Evolutionary conservation across 2,329 filamentous ascomycete species (phyloP).

Genomic region (Annulohypoxylon truncatum): DNA sequence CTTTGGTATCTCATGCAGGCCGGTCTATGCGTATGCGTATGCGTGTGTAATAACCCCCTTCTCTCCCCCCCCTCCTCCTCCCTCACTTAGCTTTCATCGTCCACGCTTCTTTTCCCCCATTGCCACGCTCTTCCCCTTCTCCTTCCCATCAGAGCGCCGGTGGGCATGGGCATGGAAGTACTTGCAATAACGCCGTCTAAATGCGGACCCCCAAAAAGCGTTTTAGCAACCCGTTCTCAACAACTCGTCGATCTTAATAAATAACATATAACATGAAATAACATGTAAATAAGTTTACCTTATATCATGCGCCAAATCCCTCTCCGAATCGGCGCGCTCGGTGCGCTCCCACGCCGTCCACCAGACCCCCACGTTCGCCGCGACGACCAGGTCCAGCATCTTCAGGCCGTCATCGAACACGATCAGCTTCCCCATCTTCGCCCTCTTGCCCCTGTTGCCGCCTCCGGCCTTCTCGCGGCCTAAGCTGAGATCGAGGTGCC

Average conservation of each 20-base stretch:
- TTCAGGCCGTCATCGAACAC: constrained; percentile 90
- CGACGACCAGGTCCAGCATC: constrained; percentile 93
- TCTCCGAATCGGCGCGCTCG: not conserved
- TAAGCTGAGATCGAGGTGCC: constrained; percentile 75
- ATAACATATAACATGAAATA: not conserved
- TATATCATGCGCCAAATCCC: not conserved
- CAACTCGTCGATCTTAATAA: not conserved
- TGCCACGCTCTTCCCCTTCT: not conserved
- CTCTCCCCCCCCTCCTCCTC: not conserved
- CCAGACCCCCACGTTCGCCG: constrained; percentile 92
- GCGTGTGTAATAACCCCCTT: not conserved
- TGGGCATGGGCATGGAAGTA: not conserved
- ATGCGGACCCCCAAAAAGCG: not conserved
- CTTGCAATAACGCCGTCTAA: not conserved
- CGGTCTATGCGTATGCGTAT: constrained; percentile 14
- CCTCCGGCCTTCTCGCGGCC: constrained; percentile 88
- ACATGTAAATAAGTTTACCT: not conserved
- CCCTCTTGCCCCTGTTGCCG: constrained; percentile 84
- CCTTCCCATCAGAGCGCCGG: not conserved
- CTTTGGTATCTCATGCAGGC: constrained; percentile 36
- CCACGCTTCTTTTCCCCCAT: not conserved
- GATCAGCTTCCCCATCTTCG: constrained; percentile 94
- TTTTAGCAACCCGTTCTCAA: not conserved
- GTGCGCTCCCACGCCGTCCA: constrained; percentile 84
- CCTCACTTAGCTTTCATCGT: not conserved